Base-by-base conservation (phyloP, 2,329 filamentous ascomycete species). In the Chaetomium sp. region DNA sequence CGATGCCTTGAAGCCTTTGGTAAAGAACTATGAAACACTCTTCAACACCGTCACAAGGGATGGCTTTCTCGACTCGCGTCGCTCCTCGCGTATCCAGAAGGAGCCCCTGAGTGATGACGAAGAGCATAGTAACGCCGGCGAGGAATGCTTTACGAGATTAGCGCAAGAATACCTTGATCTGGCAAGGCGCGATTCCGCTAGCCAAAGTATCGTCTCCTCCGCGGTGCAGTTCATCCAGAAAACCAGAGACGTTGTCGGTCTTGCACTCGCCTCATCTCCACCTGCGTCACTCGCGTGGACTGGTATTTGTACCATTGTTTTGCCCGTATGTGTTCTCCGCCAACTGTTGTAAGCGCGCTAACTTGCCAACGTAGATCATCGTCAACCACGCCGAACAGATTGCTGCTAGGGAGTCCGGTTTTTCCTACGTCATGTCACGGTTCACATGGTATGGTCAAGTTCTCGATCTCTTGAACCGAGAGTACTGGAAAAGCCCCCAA, bases 301-400 rank as follows among this genome's bases (percentile, higher is more conserved):
- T 8, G 66, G 68, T 4, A 57, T 69, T 3, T 67, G 66, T 53
- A 62, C 65, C 58, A 64, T 69, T 10, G 31, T 68, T 8, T 60
- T 69, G 38, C 68, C 68, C 1, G 67, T 65, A 54, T 6, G 62
- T 47, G 5, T 42, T 42, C 38, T 19, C 13, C 4, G 4, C 13
- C 16, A 19, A 5, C 3, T 7, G 23, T 16, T 13, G 0, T 7
- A 8, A 6, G 16, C 4, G 23, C 10, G 19, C 23, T 6, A n/a
- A 6, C 42, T 66, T 27, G 64, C 23, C 2, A 2, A 12, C 0
- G 2, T 51, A 67, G 66, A 60, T 69, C 16, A 65, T 69, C 23
- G 57, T 69, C 62, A 69, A 69, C 25, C 64, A 69, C 23, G 60
- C 68, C 12, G 66, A 69, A 53, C 66, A 68, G 47, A 68, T 69